Conservation (phyloP, 352 stramenopile species). For the Phytopythium kandeliae region DNA sequence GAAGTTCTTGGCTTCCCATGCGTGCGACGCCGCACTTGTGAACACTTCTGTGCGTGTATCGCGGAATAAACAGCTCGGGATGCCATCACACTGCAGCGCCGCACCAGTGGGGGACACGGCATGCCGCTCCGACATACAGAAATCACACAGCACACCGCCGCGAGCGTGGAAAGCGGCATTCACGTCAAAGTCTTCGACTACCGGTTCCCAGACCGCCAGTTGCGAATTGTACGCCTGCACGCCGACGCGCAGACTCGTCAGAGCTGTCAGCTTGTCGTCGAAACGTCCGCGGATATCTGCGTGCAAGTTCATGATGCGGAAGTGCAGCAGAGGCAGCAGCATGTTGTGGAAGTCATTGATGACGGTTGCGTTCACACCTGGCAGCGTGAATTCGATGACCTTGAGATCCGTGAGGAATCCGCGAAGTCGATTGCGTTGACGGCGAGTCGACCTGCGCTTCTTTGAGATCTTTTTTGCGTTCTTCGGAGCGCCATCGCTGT, state of each 20-base stretch:
- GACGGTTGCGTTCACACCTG: conserved; percentile 72
- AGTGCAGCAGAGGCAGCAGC: conserved; percentile 72
- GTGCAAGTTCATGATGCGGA: conserved; percentile 64
- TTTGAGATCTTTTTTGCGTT: conserved; percentile 11
- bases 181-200: conserved; percentile 82
- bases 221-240: conserved; percentile 86
- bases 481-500: neutral
- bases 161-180: conserved; percentile 63
- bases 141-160: conserved; percentile 70
- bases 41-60: conserved; percentile 61
- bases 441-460: conserved; percentile 16
- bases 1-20: conserved; percentile 78
- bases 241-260: conserved; percentile 58
- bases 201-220: conserved; percentile 78
- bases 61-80: conserved; percentile 70
- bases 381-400: conserved; percentile 69
- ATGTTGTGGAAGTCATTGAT: conserved; percentile 89
- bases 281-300: conserved; percentile 58
- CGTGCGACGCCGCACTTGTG: conserved; percentile 49
- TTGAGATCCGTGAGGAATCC: conserved; percentile 62
- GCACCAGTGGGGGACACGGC: conserved; percentile 52
- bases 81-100: conserved; percentile 53
- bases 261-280: conserved; percentile 51
- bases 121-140: conserved; percentile 70
- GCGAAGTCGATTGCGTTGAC: conserved; percentile 9